Evolutionary conservation across 768 basidiomycete species (phyloP).

Genomic region (Tephrocybe sp.): DNA sequence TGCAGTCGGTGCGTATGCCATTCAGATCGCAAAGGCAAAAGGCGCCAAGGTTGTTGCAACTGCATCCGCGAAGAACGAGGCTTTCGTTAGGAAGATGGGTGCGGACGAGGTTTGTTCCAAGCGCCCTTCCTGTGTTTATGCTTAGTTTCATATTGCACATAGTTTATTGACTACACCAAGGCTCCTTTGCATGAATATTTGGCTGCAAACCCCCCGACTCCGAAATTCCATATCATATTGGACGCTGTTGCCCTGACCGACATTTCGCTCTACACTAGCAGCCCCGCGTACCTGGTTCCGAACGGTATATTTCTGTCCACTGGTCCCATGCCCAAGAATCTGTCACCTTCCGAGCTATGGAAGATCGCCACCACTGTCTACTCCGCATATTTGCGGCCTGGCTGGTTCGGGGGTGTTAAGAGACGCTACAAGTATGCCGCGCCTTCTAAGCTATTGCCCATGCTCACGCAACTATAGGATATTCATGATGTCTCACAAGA

Average conservation of each 20-base stretch:
- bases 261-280: conserved; percentile 47
- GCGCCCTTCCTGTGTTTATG: not conserved
- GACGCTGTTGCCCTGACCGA: conserved; percentile 57
- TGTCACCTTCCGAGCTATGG: conserved; percentile 30
- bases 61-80: conserved; percentile 61
- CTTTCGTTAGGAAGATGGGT: conserved; percentile 56
- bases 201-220: conserved; percentile 39
- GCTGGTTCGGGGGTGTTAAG: conserved; percentile 52
- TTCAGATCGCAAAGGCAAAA: conserved; percentile 69
- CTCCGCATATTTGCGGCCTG: conserved; percentile 37
- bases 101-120: conserved; percentile 56
- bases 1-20: conserved; percentile 66
- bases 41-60: conserved; percentile 60
- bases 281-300: conserved; percentile 52
- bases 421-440: conserved; percentile 44
- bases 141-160: not conserved
- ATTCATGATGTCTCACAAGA: conserved; percentile 28
- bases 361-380: conserved; percentile 30
- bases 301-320: conserved; percentile 54
- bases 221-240: conserved; percentile 57
- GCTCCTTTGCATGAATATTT: conserved; percentile 49
- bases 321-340: conserved; percentile 42
- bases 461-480: conserved; percentile 24
- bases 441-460: not conserved
- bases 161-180: conserved; percentile 66